These are phyloP conservation scores for Venturia oleaginea DNA, from an alignment of 2,329 filamentous ascomycete species.

Conservation along the genomic window DNA sequence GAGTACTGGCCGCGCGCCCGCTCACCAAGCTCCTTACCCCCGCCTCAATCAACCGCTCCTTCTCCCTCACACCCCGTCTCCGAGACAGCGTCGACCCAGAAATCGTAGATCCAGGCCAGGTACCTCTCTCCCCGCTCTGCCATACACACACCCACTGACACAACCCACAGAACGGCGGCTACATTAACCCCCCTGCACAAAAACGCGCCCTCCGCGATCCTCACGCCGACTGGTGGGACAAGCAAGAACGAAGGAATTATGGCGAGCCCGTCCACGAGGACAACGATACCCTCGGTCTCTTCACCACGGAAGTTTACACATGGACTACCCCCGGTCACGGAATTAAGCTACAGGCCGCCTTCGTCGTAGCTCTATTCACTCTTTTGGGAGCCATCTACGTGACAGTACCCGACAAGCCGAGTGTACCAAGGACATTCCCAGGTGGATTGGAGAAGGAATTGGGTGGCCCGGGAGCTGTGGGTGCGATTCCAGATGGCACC, in stretches of 20 bases:
- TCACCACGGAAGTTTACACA: conserved; percentile 82
- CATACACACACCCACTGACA: neutral
- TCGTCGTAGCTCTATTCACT: conserved; percentile 32
- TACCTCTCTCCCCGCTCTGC: neutral
- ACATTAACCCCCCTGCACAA: conserved; percentile 66
- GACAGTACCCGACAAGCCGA: conserved; percentile 38
- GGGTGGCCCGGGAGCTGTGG: conserved; percentile 35
- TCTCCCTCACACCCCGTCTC: conserved; percentile 22
- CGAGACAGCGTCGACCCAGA: conserved; percentile 24
- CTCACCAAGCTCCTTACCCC: conserved; percentile 23
- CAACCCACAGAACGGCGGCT: conserved; percentile 63
- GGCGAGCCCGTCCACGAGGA: conserved; percentile 96
- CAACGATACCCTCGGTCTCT: conserved; percentile 83
- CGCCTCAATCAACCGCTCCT: conserved; percentile 15
- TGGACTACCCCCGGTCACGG: conserved; percentile 59
- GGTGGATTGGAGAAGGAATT: conserved; percentile 40
- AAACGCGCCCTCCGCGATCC: conserved; percentile 93
- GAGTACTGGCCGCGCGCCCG: conserved; percentile 33
- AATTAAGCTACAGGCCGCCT: conserved; percentile 45
- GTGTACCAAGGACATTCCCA: conserved; percentile 36
- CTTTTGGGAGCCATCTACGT: conserved; percentile 30
- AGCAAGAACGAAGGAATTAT: conserved; percentile 93
- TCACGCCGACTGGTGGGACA: conserved; percentile 91
- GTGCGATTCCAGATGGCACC: neutral
- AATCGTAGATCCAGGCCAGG: conserved; percentile 18